Conservation (phyloP, 2,329 filamentous ascomycete species). For the Xylaria sp. region DNA sequence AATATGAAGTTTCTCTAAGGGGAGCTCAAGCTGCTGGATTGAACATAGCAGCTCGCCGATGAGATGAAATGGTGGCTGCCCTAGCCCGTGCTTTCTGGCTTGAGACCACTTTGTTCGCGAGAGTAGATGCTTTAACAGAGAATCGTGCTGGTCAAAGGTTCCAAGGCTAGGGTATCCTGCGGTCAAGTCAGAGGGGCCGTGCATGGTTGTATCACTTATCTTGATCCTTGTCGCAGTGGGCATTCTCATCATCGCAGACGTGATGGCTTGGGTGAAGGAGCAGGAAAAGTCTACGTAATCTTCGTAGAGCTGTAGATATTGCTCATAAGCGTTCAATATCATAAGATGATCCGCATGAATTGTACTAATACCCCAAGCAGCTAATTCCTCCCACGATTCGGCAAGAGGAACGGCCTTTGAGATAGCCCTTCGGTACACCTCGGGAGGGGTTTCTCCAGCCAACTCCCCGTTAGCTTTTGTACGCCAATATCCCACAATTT, state of each 20-base stretch:
- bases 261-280: not conserved
- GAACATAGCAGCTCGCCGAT: not conserved
- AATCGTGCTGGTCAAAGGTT: not conserved
- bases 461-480: not conserved
- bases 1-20: not conserved
- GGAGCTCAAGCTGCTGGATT: not conserved
- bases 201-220: not conserved
- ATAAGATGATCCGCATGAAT: not conserved
- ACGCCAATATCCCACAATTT: not conserved
- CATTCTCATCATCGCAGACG: not conserved
- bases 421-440: not conserved
- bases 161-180: no score
- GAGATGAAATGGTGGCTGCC: not conserved
- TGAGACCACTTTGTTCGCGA: not conserved
- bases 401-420: not conserved
- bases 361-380: not conserved
- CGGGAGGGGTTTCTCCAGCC: not conserved
- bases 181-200: no score
- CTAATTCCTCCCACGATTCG: not conserved
- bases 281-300: not conserved
- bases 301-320: not conserved
- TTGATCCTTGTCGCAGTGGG: not conserved
- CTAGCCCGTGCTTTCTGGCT: not conserved
- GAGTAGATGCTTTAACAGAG: not conserved
- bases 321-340: not conserved